Evolutionary conservation across 352 stramenopile genomes (phyloP).

Genomic region (Phytophthora pini): DNA sequence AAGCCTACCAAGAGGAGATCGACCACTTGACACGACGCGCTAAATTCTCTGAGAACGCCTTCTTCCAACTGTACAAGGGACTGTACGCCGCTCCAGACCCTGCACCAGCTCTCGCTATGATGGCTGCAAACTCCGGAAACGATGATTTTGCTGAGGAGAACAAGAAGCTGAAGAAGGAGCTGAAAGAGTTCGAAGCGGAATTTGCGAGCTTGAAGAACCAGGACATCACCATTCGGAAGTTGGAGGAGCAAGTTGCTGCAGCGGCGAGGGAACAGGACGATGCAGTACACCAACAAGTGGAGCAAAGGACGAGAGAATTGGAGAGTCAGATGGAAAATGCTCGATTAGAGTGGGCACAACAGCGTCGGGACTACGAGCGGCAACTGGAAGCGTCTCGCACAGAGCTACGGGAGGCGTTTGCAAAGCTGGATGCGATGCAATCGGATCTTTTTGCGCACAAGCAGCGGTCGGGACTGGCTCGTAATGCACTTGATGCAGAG

Average conservation of each 20-base stretch:
- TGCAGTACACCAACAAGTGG: constrained; percentile 63
- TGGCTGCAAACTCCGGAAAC: constrained; percentile 40
- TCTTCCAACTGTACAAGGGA: constrained; percentile 89
- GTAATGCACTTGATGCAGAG: constrained; percentile 78
- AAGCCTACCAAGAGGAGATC: constrained; percentile 93
- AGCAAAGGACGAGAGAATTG: constrained; percentile 66
- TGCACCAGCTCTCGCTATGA: constrained; percentile 68
- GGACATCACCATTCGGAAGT: constrained; percentile 96
- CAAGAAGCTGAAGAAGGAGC: constrained; percentile 87
- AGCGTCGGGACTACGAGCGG: constrained; percentile 78
- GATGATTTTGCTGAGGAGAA: constrained; percentile 91
- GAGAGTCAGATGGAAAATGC: constrained; percentile 75
- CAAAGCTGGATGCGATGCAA: constrained; percentile 89
- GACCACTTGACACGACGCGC: constrained; percentile 91
- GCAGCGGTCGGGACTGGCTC: constrained; percentile 65
- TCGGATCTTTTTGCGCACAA: constrained; percentile 93
- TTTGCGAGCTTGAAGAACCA: constrained; percentile 96
- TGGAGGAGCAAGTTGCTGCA: constrained; percentile 91
- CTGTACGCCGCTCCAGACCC: constrained; percentile 90
- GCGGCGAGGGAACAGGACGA: constrained; percentile 81
- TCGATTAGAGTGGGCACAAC: constrained; percentile 78
- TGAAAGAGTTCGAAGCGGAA: constrained; percentile 94
- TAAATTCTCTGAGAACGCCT: constrained; percentile 92
- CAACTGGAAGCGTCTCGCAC: constrained; percentile 63
- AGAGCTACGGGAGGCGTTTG: constrained; percentile 71